Evolutionary conservation across 257 asterid species (phyloP).

Genomic region (Solanum sejunctum): DNA sequence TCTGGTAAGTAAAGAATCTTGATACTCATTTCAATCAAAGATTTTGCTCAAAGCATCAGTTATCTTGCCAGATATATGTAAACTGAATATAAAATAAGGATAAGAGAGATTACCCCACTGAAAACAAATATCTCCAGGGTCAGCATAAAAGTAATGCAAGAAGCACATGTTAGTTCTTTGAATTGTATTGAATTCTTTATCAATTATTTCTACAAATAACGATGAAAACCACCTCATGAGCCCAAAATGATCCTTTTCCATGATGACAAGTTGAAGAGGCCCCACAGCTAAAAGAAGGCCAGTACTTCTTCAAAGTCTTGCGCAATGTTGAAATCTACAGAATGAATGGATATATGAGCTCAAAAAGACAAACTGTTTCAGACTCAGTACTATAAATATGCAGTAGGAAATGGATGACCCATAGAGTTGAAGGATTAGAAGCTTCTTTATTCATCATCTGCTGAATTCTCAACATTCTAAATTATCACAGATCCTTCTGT

Average conservation of each 20-base stretch:
- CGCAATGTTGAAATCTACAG: slow-evolving; percentile 52
- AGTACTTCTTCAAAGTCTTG: slow-evolving; percentile 41
- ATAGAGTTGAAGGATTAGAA: neutral
- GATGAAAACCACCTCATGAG: slow-evolving; percentile 60
- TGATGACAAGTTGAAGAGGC: slow-evolving; percentile 60
- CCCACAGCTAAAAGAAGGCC: slow-evolving; percentile 75
- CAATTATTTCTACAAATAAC: neutral
- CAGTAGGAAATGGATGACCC: neutral
- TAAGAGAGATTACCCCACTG: slow-evolving; percentile 77
- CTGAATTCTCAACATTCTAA: neutral
- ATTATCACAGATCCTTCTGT: neutral
- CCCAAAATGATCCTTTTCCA: slow-evolving; percentile 83
- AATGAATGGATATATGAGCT: neutral
- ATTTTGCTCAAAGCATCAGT: neutral
- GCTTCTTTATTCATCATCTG: neutral
- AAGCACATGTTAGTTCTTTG: slow-evolving; percentile 29
- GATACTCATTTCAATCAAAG: neutral
- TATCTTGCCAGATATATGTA: neutral
- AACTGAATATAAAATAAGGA: slow-evolving; percentile 2
- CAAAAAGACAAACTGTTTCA: neutral
- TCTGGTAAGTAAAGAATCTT: neutral
- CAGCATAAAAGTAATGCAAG: slow-evolving; percentile 30
- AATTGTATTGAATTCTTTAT: neutral
- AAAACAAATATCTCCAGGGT: slow-evolving; percentile 19
- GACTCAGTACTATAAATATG: neutral